Evolutionary conservation across 345 rosid genomes (phyloP).

Genomic region (rapeseed (Brassica napus)): Da-Ae NC_063435.1:4532501-4533000

Average conservation of each 20-base stretch:
- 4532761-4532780: constrained; percentile 52
- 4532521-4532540: constrained; percentile 77
- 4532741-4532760: constrained; percentile 50
- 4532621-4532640: not conserved
- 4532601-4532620: constrained; percentile 21
- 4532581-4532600: constrained; percentile 12
- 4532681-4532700: constrained; percentile 65
- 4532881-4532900: constrained; percentile 64
- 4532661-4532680: constrained; percentile 91
- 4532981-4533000: constrained; percentile 7
- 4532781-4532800: constrained; percentile 46
- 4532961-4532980: not conserved
- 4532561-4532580: constrained; percentile 64
- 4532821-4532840: constrained; percentile 68
- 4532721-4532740: constrained; percentile 86
- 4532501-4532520: constrained; percentile 79
- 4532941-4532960: not conserved
- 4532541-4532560: constrained; percentile 90
- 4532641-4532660: constrained; percentile 77
- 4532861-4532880: constrained; percentile 92
- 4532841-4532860: constrained; percentile 67
- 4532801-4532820: constrained; percentile 66
- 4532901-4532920: constrained; percentile 43
- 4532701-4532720: constrained; percentile 60
- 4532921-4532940: not conserved